A percentile compares a stretch with the other conserved stretches of the same genome.
phyloP scores from a whole-genome alignment of 2,329 filamentous ascomycete species.

The Biscogniauxia mediterranea region DNA sequence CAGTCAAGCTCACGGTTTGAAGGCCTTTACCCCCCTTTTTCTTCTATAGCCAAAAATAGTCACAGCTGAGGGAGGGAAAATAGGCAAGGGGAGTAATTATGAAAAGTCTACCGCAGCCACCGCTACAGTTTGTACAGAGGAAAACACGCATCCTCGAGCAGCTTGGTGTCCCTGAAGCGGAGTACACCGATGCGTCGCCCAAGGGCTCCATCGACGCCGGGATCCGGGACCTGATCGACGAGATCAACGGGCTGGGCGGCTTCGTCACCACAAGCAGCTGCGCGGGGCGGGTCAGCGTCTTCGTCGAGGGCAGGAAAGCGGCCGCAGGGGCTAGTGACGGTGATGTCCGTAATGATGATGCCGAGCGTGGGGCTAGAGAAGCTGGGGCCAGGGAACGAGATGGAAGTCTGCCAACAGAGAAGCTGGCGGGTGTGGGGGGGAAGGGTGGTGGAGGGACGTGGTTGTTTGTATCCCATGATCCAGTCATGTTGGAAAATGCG shows the following conservation, averaged over 20 bases:
- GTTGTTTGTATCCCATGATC: slow-evolving; percentile 85
- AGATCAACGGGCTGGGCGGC: slow-evolving; percentile 72
- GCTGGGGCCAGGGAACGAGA: not conserved
- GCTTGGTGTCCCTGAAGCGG: slow-evolving; percentile 64
- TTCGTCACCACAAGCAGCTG: slow-evolving; percentile 93
- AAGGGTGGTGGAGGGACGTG: slow-evolving; percentile 83
- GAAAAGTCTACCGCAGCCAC: slow-evolving; percentile 16
- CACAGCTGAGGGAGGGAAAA: not conserved
- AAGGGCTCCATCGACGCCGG: slow-evolving; percentile 83
- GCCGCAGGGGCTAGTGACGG: slow-evolving; percentile 15
- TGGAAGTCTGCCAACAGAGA: slow-evolving; percentile 27
- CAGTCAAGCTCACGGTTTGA: too few relatives aligned
- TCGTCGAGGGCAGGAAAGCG: slow-evolving; percentile 71
- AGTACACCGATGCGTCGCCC: slow-evolving; percentile 81
- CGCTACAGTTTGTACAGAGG: slow-evolving; percentile 50
- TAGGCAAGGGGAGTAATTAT: not conserved
- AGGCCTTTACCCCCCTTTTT: not conserved
- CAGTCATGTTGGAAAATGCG: slow-evolving; percentile 41
- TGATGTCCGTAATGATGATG: slow-evolving; percentile 14
- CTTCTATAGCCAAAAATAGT: not conserved
- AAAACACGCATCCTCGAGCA: slow-evolving; percentile 73
- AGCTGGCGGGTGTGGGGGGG: slow-evolving; percentile 66
- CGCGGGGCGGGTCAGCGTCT: slow-evolving; percentile 82
- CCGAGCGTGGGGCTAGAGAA: slow-evolving; percentile 17
- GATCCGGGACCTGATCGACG: slow-evolving; percentile 72